Percentiles rank a stretch among this genome's conserved stretches.
Evolutionary conservation across 2,329 filamentous ascomycete species (phyloP).

Genomic region (Aspergillus carbonarius): DNA sequence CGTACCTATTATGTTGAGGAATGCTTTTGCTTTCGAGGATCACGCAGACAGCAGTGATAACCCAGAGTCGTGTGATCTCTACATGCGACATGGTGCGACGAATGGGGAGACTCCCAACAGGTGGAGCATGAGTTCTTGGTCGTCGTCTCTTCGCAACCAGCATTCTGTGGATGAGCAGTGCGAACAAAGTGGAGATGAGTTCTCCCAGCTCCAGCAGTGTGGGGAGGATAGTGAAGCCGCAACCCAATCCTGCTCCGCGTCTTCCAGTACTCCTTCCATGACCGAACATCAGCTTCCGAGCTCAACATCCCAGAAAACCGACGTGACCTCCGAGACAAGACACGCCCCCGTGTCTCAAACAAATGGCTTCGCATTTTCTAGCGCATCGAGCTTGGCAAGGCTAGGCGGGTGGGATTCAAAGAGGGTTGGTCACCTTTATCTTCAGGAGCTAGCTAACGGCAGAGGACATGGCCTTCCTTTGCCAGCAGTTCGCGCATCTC

Average conservation of each 20-base stretch:
- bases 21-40: slow-evolving; percentile 44
- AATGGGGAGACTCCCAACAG: slow-evolving; percentile 30
- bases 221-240: slow-evolving; percentile 29
- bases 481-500: slow-evolving; percentile 22
- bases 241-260: slow-evolving; percentile 37
- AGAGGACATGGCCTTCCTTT: slow-evolving; percentile 26
- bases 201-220: slow-evolving; percentile 28
- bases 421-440: slow-evolving; percentile 55
- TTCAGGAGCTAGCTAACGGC: slow-evolving; percentile 48
- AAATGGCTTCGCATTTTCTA: slow-evolving; percentile 43
- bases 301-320: slow-evolving; percentile 24
- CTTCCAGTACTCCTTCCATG: slow-evolving; percentile 40
- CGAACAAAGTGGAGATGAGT: slow-evolving; percentile 39
- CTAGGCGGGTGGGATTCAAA: slow-evolving; percentile 56
- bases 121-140: slow-evolving; percentile 49
- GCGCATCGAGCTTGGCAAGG: slow-evolving; percentile 55
- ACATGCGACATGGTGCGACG: slow-evolving; percentile 20
- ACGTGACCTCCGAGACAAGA: slow-evolving; percentile 42
- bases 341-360: slow-evolving; percentile 39
- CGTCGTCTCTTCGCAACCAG: slow-evolving; percentile 41
- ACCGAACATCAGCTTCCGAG: slow-evolving; percentile 24
- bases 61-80: slow-evolving; percentile 26
- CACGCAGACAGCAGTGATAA: slow-evolving; percentile 32
- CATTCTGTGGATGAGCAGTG: slow-evolving; percentile 35
- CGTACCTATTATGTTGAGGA: slow-evolving; percentile 56